These are phyloP conservation scores for Xylaria sp. DNA, from an alignment of 2,329 filamentous ascomycete genomes.

Conservation along the genomic window DNA sequence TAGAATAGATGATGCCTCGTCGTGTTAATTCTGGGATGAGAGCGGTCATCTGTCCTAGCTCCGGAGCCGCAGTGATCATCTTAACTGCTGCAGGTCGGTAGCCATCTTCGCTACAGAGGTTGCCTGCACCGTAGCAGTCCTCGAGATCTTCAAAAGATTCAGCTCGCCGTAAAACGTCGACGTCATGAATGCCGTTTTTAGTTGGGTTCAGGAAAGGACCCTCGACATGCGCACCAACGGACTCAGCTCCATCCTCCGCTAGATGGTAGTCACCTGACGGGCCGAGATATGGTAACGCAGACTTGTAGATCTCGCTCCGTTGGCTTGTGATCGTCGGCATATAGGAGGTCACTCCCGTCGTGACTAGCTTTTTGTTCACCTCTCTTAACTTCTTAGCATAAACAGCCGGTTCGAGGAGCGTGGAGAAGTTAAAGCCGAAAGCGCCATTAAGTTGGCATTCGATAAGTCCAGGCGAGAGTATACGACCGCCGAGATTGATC, in stretches of 20 bases:
- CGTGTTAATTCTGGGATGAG: slow-evolving; percentile 74
- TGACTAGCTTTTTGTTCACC: slow-evolving; percentile 76
- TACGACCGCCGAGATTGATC: slow-evolving; percentile 83
- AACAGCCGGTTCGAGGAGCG: slow-evolving; percentile 71
- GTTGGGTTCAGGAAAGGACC: slow-evolving; percentile 85
- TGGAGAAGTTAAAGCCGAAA: slow-evolving; percentile 92
- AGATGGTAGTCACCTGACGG: slow-evolving; percentile 72
- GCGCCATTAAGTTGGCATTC: slow-evolving; percentile 93
- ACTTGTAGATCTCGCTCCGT: slow-evolving; percentile 81
- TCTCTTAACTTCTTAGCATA: slow-evolving; percentile 79
- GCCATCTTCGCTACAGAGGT: slow-evolving; percentile 62
- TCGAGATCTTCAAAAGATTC: slow-evolving; percentile 73
- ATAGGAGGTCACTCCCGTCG: slow-evolving; percentile 89
- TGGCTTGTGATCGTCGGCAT: slow-evolving; percentile 88
- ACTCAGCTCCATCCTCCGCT: slow-evolving; percentile 80
- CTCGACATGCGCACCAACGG: slow-evolving; percentile 89
- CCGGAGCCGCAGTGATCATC: slow-evolving; percentile 88
- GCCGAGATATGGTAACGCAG: slow-evolving; percentile 80
- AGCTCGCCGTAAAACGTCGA: slow-evolving; percentile 74
- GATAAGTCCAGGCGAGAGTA: slow-evolving; percentile 86
- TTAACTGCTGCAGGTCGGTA: slow-evolving; percentile 65
- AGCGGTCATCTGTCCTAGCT: slow-evolving; percentile 75
- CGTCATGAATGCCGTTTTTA: slow-evolving; percentile 88
- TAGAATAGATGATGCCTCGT: slow-evolving; percentile 78
- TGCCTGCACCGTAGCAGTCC: slow-evolving; percentile 76